These are phyloP conservation scores for Kazachstania africana DNA, from an alignment of 805 yeast species.

Conservation along the genomic window DNA sequence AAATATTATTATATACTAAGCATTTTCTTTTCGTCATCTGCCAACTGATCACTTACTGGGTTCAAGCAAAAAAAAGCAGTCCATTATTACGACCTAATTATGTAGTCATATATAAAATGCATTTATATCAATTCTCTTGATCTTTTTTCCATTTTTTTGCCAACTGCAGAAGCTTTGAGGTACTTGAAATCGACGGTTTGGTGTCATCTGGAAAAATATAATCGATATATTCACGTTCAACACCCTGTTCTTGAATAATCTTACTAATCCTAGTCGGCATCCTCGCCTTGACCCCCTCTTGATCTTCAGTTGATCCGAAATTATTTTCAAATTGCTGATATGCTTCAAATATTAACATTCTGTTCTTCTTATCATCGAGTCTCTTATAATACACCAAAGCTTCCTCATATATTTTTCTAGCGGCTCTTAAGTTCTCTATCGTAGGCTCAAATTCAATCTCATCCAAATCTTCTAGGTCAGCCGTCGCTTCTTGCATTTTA, in stretches of 20 bases:
- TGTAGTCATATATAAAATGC: too few relatives aligned
- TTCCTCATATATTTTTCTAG: constrained; percentile 45
- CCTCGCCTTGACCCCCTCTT: constrained; percentile 30
- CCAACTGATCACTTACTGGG: too few relatives aligned
- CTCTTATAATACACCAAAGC: constrained; percentile 38
- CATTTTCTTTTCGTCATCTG: too few relatives aligned
- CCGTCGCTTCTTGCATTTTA: constrained; percentile 10
- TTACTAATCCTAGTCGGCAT: constrained; percentile 42
- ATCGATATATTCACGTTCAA: constrained; percentile 44
- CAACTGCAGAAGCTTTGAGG: constrained; percentile 31
- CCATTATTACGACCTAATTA: too few relatives aligned
- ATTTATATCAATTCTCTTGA: constrained; percentile 5
- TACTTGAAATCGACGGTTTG: constrained; percentile 9
- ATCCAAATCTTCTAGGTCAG: constrained; percentile 30
- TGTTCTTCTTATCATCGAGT: constrained; percentile 28
- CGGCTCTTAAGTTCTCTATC: constrained; percentile 37
- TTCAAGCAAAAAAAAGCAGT: too few relatives aligned
- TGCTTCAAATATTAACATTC: constrained; percentile 47
- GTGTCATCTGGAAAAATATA: constrained; percentile 55
- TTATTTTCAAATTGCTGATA: constrained; percentile 50
- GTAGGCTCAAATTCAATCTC: constrained; percentile 40
- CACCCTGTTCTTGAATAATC: constrained; percentile 26
- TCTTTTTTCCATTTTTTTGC: constrained; percentile 39
- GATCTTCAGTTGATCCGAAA: constrained; percentile 41
- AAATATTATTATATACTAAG: too few relatives aligned